These are phyloP conservation scores for Termitomyces sp. DNA, from an alignment of 768 basidiomycete genomes.

Conservation along the genomic window DNA sequence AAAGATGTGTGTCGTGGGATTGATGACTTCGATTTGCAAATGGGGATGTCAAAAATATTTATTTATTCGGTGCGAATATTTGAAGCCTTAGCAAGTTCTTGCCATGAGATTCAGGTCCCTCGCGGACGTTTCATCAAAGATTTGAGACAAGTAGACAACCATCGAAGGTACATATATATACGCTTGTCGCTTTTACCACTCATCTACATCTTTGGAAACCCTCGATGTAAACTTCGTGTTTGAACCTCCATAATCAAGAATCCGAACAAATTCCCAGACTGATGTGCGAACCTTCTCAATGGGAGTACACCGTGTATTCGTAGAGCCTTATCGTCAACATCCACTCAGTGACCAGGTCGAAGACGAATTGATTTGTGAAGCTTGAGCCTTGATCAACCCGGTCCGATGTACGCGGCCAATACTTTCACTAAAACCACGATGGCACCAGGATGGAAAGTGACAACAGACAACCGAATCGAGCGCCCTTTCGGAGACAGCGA, in stretches of 20 bases:
- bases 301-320: not conserved
- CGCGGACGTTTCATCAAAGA: not conserved
- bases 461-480: constrained; percentile 6
- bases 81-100: not conserved
- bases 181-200: not conserved
- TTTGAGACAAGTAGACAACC: not conserved
- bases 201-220: not conserved
- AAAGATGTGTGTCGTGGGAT: not conserved
- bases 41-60: not conserved
- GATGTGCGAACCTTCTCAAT: not conserved
- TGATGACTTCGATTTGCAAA: not conserved
- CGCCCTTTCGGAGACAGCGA: constrained; percentile 25
- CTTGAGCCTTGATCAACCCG: not conserved
- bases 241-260: not conserved
- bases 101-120: not conserved
- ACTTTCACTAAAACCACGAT: not conserved
- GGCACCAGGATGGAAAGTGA: not conserved
- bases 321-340: no score
- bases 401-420: not conserved
- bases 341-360: no score
- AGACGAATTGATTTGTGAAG: not conserved
- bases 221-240: not conserved
- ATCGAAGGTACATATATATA: not conserved
- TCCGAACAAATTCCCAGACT: not conserved
- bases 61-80: not conserved